Percentiles rank a stretch among this genome's conserved stretches.
These are phyloP conservation scores for Sungouiozyma intestinalis DNA, from an alignment of 805 yeast species.

Conservation along the genomic window DNA sequence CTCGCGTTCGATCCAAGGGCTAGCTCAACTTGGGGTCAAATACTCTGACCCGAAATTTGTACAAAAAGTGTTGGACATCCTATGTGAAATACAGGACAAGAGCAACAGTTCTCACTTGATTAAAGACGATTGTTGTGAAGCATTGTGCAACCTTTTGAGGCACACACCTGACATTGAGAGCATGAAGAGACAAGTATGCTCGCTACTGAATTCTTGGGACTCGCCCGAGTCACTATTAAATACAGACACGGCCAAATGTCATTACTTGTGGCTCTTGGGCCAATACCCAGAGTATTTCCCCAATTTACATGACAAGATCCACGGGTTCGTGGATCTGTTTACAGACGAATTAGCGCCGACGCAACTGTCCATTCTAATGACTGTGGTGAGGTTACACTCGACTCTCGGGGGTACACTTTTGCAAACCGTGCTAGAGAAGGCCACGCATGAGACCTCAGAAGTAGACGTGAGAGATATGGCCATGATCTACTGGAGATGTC, in stretches of 20 bases:
- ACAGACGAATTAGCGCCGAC: constrained; percentile 48
- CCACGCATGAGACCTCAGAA: constrained; percentile 57
- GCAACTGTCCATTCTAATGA: constrained; percentile 49
- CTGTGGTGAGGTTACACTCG: constrained; percentile 48
- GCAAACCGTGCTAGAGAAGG: constrained; percentile 49
- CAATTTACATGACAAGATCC: constrained; percentile 38
- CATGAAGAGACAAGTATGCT: constrained; percentile 20
- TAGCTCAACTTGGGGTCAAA: constrained; percentile 65
- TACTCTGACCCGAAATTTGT: constrained; percentile 35
- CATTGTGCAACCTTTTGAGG: constrained; percentile 55
- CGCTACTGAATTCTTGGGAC: constrained; percentile 29
- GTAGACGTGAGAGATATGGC: constrained; percentile 77
- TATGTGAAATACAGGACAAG: constrained; percentile 44
- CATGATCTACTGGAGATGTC: constrained; percentile 67
- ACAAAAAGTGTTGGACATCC: constrained; percentile 48
- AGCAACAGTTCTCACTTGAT: constrained; percentile 40
- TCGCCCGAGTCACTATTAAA: constrained; percentile 38
- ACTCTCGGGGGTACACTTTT: constrained; percentile 36
- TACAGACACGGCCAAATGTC: constrained; percentile 37
- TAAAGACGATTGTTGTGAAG: constrained; percentile 48
- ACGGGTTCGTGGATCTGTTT: constrained; percentile 40
- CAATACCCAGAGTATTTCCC: constrained; percentile 57
- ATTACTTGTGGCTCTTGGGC: constrained; percentile 61
- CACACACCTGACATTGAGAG: constrained; percentile 40
- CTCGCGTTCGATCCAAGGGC: constrained; percentile 48